Conservation (phyloP, 73 alveolate genomes). For the Paraurostyla sp. region DNA sequence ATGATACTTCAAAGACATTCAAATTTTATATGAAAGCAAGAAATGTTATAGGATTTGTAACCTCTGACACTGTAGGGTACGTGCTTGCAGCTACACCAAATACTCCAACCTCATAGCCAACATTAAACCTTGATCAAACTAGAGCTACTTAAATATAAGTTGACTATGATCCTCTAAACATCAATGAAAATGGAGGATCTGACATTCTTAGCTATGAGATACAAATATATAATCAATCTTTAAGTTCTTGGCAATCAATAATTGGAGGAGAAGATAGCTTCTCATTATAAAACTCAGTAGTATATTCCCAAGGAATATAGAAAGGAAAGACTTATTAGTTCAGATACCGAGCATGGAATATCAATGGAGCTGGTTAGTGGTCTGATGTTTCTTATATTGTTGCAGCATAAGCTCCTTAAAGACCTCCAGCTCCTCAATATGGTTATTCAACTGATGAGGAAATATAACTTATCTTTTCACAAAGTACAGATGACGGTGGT, state of each 20-base stretch:
- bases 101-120: slow-evolving; percentile 61
- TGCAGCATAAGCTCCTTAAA: slow-evolving; percentile 72
- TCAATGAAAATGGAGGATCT: slow-evolving; percentile 67
- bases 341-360: slow-evolving; percentile 76
- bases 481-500: slow-evolving; percentile 77
- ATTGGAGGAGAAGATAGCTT: slow-evolving; percentile 44
- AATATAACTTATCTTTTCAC: slow-evolving; percentile 58
- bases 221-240: slow-evolving; percentile 36
- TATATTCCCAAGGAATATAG: slow-evolving; percentile 23
- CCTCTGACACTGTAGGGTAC: slow-evolving; percentile 39
- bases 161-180: slow-evolving; percentile 44
- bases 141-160: slow-evolving; percentile 61
- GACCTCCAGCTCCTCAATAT: slow-evolving; percentile 80
- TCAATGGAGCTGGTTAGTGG: slow-evolving; percentile 73
- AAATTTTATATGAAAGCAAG: slow-evolving; percentile 60
- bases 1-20: slow-evolving; percentile 54
- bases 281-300: slow-evolving; percentile 38
- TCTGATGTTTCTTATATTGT: slow-evolving; percentile 66
- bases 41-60: slow-evolving; percentile 60
- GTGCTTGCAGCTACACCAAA: slow-evolving; percentile 71
- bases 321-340: slow-evolving; percentile 69
- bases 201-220: slow-evolving; percentile 70
- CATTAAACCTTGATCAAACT: slow-evolving; percentile 47
- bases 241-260: slow-evolving; percentile 60
- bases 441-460: slow-evolving; percentile 38